Conservation (phyloP, 164 flowering plant species). For the Cinnamomum chago region DNA sequence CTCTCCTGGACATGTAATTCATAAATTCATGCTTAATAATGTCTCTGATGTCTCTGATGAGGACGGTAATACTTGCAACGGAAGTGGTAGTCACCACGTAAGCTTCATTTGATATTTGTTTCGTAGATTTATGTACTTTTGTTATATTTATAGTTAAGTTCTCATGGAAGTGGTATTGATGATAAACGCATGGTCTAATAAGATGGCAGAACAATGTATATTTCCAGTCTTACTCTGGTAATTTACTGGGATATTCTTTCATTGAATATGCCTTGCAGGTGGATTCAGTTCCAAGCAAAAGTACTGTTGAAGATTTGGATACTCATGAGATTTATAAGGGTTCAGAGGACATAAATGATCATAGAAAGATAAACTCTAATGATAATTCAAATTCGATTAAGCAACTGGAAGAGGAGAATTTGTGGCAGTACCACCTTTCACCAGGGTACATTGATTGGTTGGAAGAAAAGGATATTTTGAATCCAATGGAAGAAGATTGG, state of each 20-base stretch:
- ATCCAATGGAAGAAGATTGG: neutral
- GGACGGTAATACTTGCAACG: slow-evolving; percentile 7
- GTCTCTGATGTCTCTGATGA: neutral
- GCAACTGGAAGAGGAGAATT: neutral
- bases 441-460: no score
- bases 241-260: slow-evolving; percentile 3
- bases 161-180: neutral
- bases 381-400: neutral
- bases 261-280: neutral
- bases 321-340: slow-evolving; percentile 23
- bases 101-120: neutral
- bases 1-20: slow-evolving; percentile 3
- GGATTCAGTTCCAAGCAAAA: neutral
- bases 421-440: neutral
- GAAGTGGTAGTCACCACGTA: slow-evolving; percentile 16
- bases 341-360: slow-evolving; percentile 24
- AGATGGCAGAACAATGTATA: no score
- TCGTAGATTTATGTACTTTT: no score
- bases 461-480: no score
- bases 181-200: neutral
- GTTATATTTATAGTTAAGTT: no score
- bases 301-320: neutral
- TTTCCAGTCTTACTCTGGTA: neutral
- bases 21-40: neutral
- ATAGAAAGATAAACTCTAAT: neutral